Evolutionary conservation across 306 rosid genomes (phyloP), one percentile per base, ranked within the genome.

Genomic region (Vigna angularis): DNA sequence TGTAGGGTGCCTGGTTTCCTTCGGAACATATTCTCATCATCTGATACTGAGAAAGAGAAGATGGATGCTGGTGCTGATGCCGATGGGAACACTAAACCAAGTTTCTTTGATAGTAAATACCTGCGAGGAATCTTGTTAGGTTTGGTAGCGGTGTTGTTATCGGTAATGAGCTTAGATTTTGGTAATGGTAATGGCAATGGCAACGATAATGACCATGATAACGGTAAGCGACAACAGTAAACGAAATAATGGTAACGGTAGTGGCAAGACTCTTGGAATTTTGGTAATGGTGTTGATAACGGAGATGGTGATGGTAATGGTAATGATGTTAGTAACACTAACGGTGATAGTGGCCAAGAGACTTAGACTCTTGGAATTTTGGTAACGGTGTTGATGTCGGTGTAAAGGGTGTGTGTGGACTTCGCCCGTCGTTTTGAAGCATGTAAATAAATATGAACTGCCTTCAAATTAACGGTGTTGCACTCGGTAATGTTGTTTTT

Each of bases 261-360:
- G 20, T 20, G 20, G 20, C 20, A 20, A 20, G 20, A 20, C 20
- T 20, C 20, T 20, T 20, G 20, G 20, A 20, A 20, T 20, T 20
- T 20, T 20, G 20, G 20, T 20, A 20, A 20, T 20, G 22, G 22
- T 20, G 22, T 20, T 20, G 22, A 20, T 20, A 20, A 20, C 22
- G 22, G 22, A 20, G 22, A 20, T 20, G 22, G 22, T 1, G 1
- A 20, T 20, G 22, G 22, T 20, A 20, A 20, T 20, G 22, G 22
- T 20, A 20, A 20, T 20, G 22, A 20, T 20, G 22, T 20, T 20
- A 20, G 22, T 20, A 20, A 20, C 22, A 20, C 22, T 20, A 20
- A 20, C 22, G 89, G 91, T 89, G 51, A 82, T 95, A 14, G 42
- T 92, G 68, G 2, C 82, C 61, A 92, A 87, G 84, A 95, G 98